These are phyloP conservation scores for Trametes pubescens DNA, from an alignment of 1,284 basidiomycete species.

Conservation along the genomic window DNA sequence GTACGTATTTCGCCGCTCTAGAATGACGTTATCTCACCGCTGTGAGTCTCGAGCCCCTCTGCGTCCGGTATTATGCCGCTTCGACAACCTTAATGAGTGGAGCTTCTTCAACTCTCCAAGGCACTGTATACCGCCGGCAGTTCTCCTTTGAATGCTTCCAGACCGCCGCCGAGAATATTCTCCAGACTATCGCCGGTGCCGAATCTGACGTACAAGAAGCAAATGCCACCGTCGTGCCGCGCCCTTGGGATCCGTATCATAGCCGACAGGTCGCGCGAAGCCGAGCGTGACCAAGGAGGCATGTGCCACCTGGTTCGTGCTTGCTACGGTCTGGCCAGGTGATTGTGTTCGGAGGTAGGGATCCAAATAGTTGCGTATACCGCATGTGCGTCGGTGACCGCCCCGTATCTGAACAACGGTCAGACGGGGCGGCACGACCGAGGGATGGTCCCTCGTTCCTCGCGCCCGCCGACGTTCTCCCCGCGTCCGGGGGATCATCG, in stretches of 20 bases:
- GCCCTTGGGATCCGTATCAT: conserved; percentile 2
- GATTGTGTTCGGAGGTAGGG: conserved; percentile 27
- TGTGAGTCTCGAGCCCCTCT: conserved; percentile 1
- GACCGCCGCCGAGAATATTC: conserved; percentile 20
- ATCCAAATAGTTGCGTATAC: conserved; percentile 6
- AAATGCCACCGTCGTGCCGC: background rate
- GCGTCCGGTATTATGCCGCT: conserved; percentile 23
- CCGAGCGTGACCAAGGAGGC: background rate
- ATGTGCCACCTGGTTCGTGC: conserved; percentile 1
- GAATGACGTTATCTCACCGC: conserved; percentile 6
- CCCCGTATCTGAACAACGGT: conserved; percentile 20
- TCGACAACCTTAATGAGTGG: conserved; percentile 3
- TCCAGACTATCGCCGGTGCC: conserved; percentile 29
- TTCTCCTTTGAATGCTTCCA: conserved; percentile 11
- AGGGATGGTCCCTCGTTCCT: conserved; percentile 14
- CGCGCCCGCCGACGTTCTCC: conserved; percentile 20
- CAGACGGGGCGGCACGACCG: conserved; percentile 13
- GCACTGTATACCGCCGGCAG: conserved; percentile 18
- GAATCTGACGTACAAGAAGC: background rate
- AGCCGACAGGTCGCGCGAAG: conserved; percentile 11
- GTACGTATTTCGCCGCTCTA: background rate
- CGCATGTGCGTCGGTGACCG: conserved; percentile 20
- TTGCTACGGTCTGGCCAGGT: background rate
- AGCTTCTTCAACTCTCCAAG: conserved; percentile 17
- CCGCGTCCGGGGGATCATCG: conserved; percentile 17